A percentile compares a stretch with the other conserved stretches of the same genome.
Evolutionary conservation across 805 yeast species (phyloP).

Genomic region (Metschnikowia arizonensis): DNA sequence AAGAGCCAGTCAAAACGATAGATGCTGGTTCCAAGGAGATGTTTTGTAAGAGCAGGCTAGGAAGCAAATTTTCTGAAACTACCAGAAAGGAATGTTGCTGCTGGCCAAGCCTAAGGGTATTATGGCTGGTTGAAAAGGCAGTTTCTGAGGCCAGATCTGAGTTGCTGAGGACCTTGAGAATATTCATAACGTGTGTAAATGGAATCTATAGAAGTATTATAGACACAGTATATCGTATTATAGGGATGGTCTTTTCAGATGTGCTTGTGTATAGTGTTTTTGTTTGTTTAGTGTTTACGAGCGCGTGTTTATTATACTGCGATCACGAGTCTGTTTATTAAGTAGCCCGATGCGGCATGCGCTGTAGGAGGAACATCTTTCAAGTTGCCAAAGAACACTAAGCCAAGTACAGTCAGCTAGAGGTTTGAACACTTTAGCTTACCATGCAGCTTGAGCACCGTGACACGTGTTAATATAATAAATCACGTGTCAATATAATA

Average conservation of each 20-base stretch:
- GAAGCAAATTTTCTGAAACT: conserved; percentile 10
- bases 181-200: neutral
- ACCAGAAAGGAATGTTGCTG: conserved; percentile 8
- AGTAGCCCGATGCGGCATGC: neutral
- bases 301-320: neutral
- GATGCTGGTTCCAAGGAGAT: conserved; percentile 1
- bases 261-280: neutral
- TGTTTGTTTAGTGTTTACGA: neutral
- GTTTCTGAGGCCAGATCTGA: neutral
- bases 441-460: too few relatives aligned
- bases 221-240: too few relatives aligned
- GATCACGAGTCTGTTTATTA: neutral
- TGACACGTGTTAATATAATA: too few relatives aligned
- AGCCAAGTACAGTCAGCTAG: too few relatives aligned
- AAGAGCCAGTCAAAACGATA: conserved; percentile 5
- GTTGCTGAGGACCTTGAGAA: neutral
- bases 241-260: neutral
- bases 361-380: neutral
- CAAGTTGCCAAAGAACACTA: too few relatives aligned
- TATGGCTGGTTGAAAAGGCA: conserved; percentile 2
- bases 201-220: too few relatives aligned
- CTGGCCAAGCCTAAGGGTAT: conserved; percentile 4
- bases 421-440: too few relatives aligned
- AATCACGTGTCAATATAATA: too few relatives aligned
- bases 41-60: conserved; percentile 8